phyloP scores from a whole-genome alignment of 345 rosid species.

The Theobroma cacao region DNA sequence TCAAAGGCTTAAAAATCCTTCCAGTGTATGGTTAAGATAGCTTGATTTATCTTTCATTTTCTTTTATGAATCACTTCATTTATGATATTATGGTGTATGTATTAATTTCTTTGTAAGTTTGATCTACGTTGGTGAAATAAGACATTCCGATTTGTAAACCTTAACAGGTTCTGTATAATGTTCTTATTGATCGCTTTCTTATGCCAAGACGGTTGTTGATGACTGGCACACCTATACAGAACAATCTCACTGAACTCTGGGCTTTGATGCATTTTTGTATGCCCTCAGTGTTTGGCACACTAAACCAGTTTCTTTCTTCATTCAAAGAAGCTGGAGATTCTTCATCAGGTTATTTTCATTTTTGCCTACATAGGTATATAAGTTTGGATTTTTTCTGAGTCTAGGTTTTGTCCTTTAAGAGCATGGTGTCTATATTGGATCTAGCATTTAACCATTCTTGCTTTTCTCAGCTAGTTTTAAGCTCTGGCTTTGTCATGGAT shows the following conservation, averaged over 20 bases:
- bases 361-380: not conserved
- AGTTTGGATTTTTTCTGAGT: not conserved
- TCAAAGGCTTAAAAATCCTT: constrained; percentile 88
- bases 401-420: not conserved
- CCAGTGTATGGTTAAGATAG: constrained; percentile 56
- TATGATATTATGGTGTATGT: constrained; percentile 1
- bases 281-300: constrained; percentile 82
- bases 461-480: not conserved
- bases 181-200: constrained; percentile 56
- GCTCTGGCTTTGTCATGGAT: not conserved
- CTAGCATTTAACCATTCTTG: not conserved
- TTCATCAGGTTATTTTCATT: constrained; percentile 35
- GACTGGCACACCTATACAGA: constrained; percentile 92
- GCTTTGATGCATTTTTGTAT: constrained; percentile 90
- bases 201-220: constrained; percentile 83
- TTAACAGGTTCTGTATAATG: constrained; percentile 72
- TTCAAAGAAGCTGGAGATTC: constrained; percentile 64
- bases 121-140: constrained; percentile 2
- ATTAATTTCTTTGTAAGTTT: not conserved
- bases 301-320: constrained; percentile 62
- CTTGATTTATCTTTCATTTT: not conserved
- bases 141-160: constrained; percentile 11
- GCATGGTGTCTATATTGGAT: not conserved
- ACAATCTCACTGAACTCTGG: constrained; percentile 91
- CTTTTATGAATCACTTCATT: not conserved